Evolutionary conservation across 805 yeast genomes (phyloP), one percentile per base, ranked within the genome.

Genomic region (Candida taoyuanica): DNA sequence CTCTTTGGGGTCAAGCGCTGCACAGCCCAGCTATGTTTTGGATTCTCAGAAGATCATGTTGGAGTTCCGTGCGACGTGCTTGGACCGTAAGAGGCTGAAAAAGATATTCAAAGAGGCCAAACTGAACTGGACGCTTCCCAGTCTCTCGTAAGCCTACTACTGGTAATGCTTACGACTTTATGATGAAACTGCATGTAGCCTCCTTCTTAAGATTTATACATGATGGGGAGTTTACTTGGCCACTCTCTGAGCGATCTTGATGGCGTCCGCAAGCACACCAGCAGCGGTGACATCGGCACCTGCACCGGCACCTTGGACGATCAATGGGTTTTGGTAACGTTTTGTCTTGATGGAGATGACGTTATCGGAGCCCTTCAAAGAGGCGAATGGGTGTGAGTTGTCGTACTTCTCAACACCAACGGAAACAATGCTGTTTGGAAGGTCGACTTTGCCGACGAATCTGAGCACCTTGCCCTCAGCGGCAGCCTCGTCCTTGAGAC

Each of bases 261-360:
- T 74, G 26, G 85, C 81, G 61, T 93, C 99, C 37, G 94, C 95
- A 50, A 93, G 74, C 31, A 93, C 97, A 64, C 98, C 99, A 53
- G 82, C 81, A 43, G 85, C 85, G 23, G 85, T 78, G 32, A 80
- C 85, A 14, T 68, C 84, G 32, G 80, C 81, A 57, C 94, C 93
- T 53, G 95, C 76, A 53, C 95, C 99, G 23, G 99, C 98, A 66
- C 99, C 99, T 73, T 93, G 98, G 54, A 93, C 75, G 46, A 93
- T 82, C 60, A 93, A 73, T 37, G 98, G 98, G 65, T 86, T 87
- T 29, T 82, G 76, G 65, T 93, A 93, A 68, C 99, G 84, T 60
- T 85, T 80, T 23, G 97, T 83, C 62, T 80, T 81, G 67, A 93
- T 84, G 17, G 97, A 81, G 45, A 93, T 82, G 43, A 93, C 96